Evolutionary conservation across 108 stramenopile genomes (phyloP).

Genomic region (Cyclostephanos tholiformis): DNA sequence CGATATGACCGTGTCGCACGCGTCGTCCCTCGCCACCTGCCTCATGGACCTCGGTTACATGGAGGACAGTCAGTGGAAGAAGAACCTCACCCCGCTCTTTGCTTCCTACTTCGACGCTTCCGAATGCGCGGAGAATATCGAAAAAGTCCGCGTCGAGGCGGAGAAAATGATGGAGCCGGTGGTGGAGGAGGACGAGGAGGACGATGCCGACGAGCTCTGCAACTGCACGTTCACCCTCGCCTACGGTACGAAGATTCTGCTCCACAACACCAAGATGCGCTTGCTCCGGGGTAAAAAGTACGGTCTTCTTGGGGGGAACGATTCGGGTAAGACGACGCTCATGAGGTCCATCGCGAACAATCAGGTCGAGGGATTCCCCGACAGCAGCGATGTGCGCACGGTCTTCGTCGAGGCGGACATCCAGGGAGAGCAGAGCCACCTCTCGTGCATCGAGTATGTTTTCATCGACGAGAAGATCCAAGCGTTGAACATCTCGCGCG

Average conservation of each 20-base stretch:
- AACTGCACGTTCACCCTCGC: slow-evolving; percentile 99
- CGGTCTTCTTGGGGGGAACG: slow-evolving; percentile 97
- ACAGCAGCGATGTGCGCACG: slow-evolving; percentile 92
- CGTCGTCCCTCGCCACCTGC: slow-evolving; percentile 76
- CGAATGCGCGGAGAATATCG: slow-evolving; percentile 66
- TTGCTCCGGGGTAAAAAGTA: slow-evolving; percentile 97
- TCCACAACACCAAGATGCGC: slow-evolving; percentile 99
- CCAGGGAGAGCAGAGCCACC: slow-evolving; percentile 96
- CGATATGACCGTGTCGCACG: slow-evolving; percentile 61
- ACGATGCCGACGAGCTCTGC: slow-evolving; percentile 98
- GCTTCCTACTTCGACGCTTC: slow-evolving; percentile 65
- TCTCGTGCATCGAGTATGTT: slow-evolving; percentile 97
- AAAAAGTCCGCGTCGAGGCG: slow-evolving; percentile 84
- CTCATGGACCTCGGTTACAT: slow-evolving; percentile 92
- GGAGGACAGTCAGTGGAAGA: slow-evolving; percentile 92
- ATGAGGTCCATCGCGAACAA: slow-evolving; percentile 99
- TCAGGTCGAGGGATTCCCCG: slow-evolving; percentile 99
- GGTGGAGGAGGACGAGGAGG: slow-evolving; percentile 95
- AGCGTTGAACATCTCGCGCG: slow-evolving; percentile 74
- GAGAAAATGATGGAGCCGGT: slow-evolving; percentile 86
- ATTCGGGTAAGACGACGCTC: slow-evolving; percentile 98
- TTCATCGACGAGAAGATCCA: slow-evolving; percentile 88
- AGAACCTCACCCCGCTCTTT: slow-evolving; percentile 69
- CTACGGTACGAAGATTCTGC: slow-evolving; percentile 99
- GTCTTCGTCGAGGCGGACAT: slow-evolving; percentile 99